Evolutionary conservation across 2,329 filamentous ascomycete species (phyloP), one percentile per base, ranked within the genome.

Genomic region (Conoideocrella luteorostrata): DNA sequence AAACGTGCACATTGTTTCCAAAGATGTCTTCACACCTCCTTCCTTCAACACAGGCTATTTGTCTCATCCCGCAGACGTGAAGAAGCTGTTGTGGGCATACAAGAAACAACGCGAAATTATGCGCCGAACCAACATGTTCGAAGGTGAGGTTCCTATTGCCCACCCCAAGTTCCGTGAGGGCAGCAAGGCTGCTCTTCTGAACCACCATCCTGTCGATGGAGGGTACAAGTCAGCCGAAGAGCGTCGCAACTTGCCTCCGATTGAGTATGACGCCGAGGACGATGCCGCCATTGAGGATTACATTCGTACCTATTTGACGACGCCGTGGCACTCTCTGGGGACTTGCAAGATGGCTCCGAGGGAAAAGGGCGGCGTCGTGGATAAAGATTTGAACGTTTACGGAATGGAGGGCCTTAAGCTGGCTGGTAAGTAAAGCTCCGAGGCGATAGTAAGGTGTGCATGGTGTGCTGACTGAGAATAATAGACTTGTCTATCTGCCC

Each of bases 41-140:
- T 71, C 78, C 43, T 80, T 84, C 51, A 69, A 78, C 44, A 62
- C 71, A 0, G 79, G 78, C 10, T 80, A 72, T 59, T 35, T 57
- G n/a, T 41, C 46, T 6, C 61, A 69, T 20, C 66, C 67, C 2
- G 57, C 76, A 20, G 79, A 83, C 53, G 24, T 82, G 22, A 74
- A 74, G 56, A 77, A 71, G 52, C 71, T 77, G 11, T 51, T 80
- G 10, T 83, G 79, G 78, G 71, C 66, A 1, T 84, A 84, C 65
- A 84, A 84, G 61, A 75, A 74, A 50, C 68, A 71, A 30, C 75
- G 80, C 3, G 79, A 82, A 57, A 71, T 83, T 42, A 64, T 70
- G 18, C 72, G 80, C 3, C 73, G 78, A 12, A 74, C 77, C 54
- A 59, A 68, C 2, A 65, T 69, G 45, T 81, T 73, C 59, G 52